These are phyloP conservation scores for Chlorella vulgaris DNA, from an alignment of 139 green algal species.

Conservation along the genomic window DNA sequence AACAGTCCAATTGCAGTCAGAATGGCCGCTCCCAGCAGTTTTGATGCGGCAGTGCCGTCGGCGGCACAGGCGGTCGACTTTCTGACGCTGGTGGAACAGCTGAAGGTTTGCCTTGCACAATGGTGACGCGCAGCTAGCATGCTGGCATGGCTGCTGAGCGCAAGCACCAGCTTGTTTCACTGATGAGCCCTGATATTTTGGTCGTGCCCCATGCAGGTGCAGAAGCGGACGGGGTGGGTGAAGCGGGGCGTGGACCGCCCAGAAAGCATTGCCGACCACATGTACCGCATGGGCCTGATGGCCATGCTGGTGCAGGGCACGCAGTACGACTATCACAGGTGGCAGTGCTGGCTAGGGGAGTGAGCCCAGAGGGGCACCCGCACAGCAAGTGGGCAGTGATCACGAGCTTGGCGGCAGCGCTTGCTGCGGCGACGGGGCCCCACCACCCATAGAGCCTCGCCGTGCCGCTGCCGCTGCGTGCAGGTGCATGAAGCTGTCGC, in stretches of 20 bases:
- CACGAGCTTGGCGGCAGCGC: too few species aligned
- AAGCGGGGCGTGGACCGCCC: slow-evolving; percentile 68
- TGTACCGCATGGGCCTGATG: slow-evolving; percentile 96
- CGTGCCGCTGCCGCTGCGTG: too few species aligned
- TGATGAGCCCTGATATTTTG: neutral
- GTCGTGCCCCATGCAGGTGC: slow-evolving; percentile 55
- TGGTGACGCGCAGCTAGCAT: neutral
- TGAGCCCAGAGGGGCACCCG: too few species aligned
- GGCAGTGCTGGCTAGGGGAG: too few species aligned
- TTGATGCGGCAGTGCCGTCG: too few species aligned
- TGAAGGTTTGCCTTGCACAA: slow-evolving; percentile 77
- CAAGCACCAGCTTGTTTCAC: neutral
- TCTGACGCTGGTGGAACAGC: slow-evolving; percentile 70
- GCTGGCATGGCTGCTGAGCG: neutral
- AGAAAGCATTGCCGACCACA: slow-evolving; percentile 95
- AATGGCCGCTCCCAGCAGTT: too few species aligned
- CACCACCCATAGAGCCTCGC: too few species aligned
- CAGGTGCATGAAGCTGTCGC: slow-evolving; percentile 87
- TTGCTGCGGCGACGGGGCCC: too few species aligned
- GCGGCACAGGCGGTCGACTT: slow-evolving; percentile 70
- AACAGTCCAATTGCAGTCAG: too few species aligned
- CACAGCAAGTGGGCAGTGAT: too few species aligned
- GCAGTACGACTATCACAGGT: slow-evolving; percentile 43
- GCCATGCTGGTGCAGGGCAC: slow-evolving; percentile 65
- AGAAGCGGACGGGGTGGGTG: slow-evolving; percentile 91